Conservation (phyloP, 2,329 filamentous ascomycete genomes). For the Fusarium begoniae region DNA sequence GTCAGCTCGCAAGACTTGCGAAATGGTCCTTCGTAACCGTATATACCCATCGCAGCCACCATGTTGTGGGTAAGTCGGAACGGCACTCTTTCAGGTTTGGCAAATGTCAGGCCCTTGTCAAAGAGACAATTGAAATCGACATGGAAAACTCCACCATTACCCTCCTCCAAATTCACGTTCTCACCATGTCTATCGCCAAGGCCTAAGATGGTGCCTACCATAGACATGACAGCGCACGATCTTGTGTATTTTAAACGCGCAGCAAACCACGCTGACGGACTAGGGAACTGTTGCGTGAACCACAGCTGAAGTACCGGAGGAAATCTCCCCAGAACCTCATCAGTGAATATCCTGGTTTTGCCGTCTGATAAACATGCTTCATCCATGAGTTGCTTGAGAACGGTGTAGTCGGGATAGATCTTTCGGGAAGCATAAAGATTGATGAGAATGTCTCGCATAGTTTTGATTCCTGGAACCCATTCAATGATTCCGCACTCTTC, state of each 20-base stretch:
- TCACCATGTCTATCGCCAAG: slow-evolving; percentile 96
- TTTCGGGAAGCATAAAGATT: slow-evolving; percentile 80
- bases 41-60: slow-evolving; percentile 95
- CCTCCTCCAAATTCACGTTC: slow-evolving; percentile 94
- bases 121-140: slow-evolving; percentile 99
- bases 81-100: slow-evolving; percentile 92
- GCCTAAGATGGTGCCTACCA: slow-evolving; percentile 94
- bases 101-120: slow-evolving; percentile 95
- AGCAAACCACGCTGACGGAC: slow-evolving; percentile 90
- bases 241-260: slow-evolving; percentile 90
- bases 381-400: slow-evolving; percentile 71
- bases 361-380: slow-evolving; percentile 65
- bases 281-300: slow-evolving; percentile 96
- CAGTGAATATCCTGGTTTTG: slow-evolving; percentile 77
- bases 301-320: slow-evolving; percentile 88
- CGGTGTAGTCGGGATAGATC: slow-evolving; percentile 73
- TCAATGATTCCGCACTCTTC: slow-evolving; percentile 98
- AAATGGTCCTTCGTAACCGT: slow-evolving; percentile 94
- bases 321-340: slow-evolving; percentile 72
- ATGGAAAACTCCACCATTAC: slow-evolving; percentile 92
- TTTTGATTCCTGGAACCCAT: slow-evolving; percentile 97
- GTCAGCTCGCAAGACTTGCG: slow-evolving; percentile 90
- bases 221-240: slow-evolving; percentile 98
- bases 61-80: slow-evolving; percentile 99
- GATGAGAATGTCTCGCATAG: slow-evolving; percentile 89